Evolutionary conservation across 768 basidiomycete species (phyloP), one percentile per base, ranked within the genome.

Genomic region (Hygrophorus pudorinus): DNA sequence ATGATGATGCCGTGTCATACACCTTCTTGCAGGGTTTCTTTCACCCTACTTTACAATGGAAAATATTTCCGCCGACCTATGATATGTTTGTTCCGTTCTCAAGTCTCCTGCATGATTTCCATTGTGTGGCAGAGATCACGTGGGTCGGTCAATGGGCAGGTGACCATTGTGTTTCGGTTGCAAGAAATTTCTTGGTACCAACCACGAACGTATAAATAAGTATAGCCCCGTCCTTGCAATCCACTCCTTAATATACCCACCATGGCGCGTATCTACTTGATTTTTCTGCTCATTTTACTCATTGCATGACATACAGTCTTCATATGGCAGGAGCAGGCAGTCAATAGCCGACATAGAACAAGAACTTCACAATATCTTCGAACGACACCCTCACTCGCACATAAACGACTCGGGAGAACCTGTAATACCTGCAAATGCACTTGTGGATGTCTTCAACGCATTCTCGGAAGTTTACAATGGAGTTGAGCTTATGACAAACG

Each of bases 331-430:
- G 48, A 76, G 73, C 62, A 72, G 81, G 57, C 76, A 85, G 57
- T 85, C 82, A 33, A 70, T 85, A 36, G 71, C 68, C 42, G 78
- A 81, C 63, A 79, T 88, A 47, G 78, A 86, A 57, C 69, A 73
- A 50, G 74, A 80, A 55, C 75, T 88, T 27, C 59, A 77, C 58
- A 68, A 71, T 44, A 75, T 89, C 49, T 86, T 89, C 57, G 64
- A 68, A 45, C 66, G 74, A 28, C 83, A 88, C 54, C 76, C 79
- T 9, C 63, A 75, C 37, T 73, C 75, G 31, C 71, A 75, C 56
- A 54, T 65, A 42, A 79, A 79, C 56, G 73, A 78, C 16, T 62
- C 69, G 14, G 76, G 75, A 42, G 76, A 79, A 45, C 74, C 79
- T 28, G 71, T 73, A 14, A 78, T 89, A 51, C 83, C 85, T 10